Base-by-base conservation (phyloP, 2,329 filamentous ascomycete genomes). In the Zasmidium citrigriseum region DNA sequence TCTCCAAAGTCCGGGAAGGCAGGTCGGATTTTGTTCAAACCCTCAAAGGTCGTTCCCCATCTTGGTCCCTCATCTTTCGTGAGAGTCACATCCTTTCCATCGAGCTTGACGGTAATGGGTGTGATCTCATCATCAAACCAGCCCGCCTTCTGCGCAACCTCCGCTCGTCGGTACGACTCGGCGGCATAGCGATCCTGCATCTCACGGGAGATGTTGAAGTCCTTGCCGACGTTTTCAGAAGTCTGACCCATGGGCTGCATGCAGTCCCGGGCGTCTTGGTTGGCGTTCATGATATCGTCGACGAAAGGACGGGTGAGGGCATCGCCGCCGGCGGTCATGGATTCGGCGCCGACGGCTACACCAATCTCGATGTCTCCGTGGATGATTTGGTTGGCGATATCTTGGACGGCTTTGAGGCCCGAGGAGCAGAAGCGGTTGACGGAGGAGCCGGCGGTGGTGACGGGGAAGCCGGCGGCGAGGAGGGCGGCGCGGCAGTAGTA, bases 161-260 rank as follows among this genome's bases (percentile, higher is more conserved):
- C 95, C 24, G 95, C 95, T 49, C 92, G 85, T 64, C 87, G 85
- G 81, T 92, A 99, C 47, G 88, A 92, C 80, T 96, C 91, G 10
- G 89, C 89, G 0, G 95, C 91, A 75, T 87, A 98, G 65, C 83
- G 80, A 76, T 99, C 95, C 78, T 98, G 90, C 73, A 80, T 78
- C 72, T 93, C 87, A 61, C 95, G 86, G 1, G 85, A 79, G 73
- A 99, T 88, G 72, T 89, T 85, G 76, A 98, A 98, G 78, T 98
- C 95, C 50, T 86, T 86, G 68, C 89, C 91, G 24, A 99, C 92
- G 73, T 98, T 98, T 81, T 99, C 95, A 59, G 89, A 93, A 2
- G 95, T 99, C 85, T 96, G 96, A 21, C 95, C 95, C 95, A 99
- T 99, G 66, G 93, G 90, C 82, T 92, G 86, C 86, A 93, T 86